Percentiles rank a stretch among this genome's conserved stretches.
Evolutionary conservation across 2,329 filamentous ascomycete species (phyloP).

Genomic region (Botrytis deweyae): DNA sequence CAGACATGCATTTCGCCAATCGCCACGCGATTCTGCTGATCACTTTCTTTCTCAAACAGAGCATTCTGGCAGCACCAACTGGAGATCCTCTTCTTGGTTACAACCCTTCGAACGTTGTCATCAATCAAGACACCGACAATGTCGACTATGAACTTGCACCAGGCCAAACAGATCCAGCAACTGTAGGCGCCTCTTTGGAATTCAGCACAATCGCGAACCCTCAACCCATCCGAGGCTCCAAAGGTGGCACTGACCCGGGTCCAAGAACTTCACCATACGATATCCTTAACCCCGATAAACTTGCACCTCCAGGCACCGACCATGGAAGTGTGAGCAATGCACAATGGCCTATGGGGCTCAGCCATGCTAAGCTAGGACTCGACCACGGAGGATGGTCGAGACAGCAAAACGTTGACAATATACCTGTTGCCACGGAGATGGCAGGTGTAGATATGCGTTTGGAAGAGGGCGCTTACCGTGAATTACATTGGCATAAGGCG

Average conservation of each 20-base stretch:
- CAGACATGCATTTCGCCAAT: background rate
- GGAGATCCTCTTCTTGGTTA: slow-evolving; percentile 43
- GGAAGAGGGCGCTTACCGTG: slow-evolving; percentile 69
- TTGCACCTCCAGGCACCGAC: slow-evolving; percentile 72
- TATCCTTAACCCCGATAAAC: slow-evolving; percentile 67
- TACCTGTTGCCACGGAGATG: slow-evolving; percentile 65
- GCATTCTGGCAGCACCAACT: slow-evolving; percentile 29
- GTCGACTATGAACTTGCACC: slow-evolving; percentile 46
- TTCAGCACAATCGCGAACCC: slow-evolving; percentile 52
- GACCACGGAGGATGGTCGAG: slow-evolving; percentile 73
- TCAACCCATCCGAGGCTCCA: slow-evolving; percentile 54
- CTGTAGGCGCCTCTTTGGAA: slow-evolving; percentile 54
- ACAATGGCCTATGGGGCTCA: slow-evolving; percentile 58
- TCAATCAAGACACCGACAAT: slow-evolving; percentile 39
- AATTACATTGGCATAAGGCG: slow-evolving; percentile 80
- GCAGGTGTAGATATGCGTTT: slow-evolving; percentile 79
- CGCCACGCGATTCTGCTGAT: slow-evolving; percentile 18
- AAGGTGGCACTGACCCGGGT: slow-evolving; percentile 52
- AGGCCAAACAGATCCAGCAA: slow-evolving; percentile 51
- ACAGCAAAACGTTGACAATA: slow-evolving; percentile 67
- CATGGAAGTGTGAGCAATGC: slow-evolving; percentile 69
- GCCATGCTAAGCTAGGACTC: slow-evolving; percentile 49
- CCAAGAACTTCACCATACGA: slow-evolving; percentile 68
- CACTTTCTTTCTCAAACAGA: slow-evolving; percentile 16
- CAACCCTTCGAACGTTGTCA: slow-evolving; percentile 41